Evolutionary conservation across 2,329 filamentous ascomycete species (phyloP).

Genomic region (Scolecobasidium constrictum): DNA sequence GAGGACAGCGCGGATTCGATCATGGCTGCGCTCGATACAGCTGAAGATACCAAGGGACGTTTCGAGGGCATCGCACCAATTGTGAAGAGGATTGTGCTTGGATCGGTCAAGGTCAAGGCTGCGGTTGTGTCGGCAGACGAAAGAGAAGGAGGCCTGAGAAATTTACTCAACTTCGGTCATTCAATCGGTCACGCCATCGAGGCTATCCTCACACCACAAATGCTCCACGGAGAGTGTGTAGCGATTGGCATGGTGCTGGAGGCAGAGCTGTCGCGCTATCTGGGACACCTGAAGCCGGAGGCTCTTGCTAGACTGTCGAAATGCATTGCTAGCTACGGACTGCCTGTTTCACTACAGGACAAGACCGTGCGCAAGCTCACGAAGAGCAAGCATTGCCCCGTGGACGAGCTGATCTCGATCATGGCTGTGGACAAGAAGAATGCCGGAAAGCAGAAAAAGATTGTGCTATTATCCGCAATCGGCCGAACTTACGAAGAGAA

Average conservation of each 20-base stretch:
- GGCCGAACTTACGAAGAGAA: constrained; percentile 78
- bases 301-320: constrained; percentile 85
- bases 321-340: constrained; percentile 85
- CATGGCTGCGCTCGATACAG: constrained; percentile 51
- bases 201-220: constrained; percentile 86
- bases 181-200: constrained; percentile 97
- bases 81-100: constrained; percentile 59
- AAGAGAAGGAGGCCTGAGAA: constrained; percentile 84
- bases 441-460: constrained; percentile 87
- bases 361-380: constrained; percentile 72
- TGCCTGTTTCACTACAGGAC: constrained; percentile 78
- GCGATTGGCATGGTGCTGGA: constrained; percentile 98
- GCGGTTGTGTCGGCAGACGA: constrained; percentile 91
- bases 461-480: constrained; percentile 84
- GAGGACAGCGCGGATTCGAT: constrained; percentile 74
- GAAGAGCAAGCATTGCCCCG: constrained; percentile 76
- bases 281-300: constrained; percentile 74
- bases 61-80: constrained; percentile 54
- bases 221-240: constrained; percentile 91
- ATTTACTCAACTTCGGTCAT: constrained; percentile 94
- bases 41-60: constrained; percentile 25
- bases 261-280: constrained; percentile 79
- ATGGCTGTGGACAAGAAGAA: constrained; percentile 99
- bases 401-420: constrained; percentile 75
- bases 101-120: constrained; percentile 87